Evolutionary conservation across 202 grass and related monocot genomes (phyloP), one percentile per base, ranked within the genome.

Genomic region (Cymbopogon flexuosus): DNA sequence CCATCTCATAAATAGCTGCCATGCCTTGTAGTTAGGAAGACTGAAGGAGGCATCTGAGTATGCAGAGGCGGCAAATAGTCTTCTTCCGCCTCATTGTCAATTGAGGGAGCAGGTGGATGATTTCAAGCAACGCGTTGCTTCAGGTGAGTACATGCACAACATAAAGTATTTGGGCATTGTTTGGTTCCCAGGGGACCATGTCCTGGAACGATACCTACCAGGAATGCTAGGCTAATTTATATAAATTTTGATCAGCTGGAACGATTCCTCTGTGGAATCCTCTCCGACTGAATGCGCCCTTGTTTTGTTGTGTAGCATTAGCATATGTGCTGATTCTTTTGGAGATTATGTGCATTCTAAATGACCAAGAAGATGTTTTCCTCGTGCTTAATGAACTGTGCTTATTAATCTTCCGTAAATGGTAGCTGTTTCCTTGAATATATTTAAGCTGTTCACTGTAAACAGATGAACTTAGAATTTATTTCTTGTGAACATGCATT

Each of bases 1-100:
- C 15, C 45, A 30, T 70, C 18, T 76, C 62, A 66, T 76, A 70
- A 37, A 70, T 79, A 72, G 23, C 16, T 68, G 2, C 10, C 29
- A 2, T 79, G 47, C 3, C 54, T 80, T 65, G 4, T 88, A 99
- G 96, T 85, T 95, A 65, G 96, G 92, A 86, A 88, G 89, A 68
- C 76, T 89, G 54, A 98, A 83, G 68, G 96, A 98, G 45, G 88
- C 96, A 62, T 88, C 71, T 74, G 88, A 89, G 42, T 98, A 86
- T 83, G 82, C 83, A 57, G 87, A 88, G 56, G 88, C 65, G 3
- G 69, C 83, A 57, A 63, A 49, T 72, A 87, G 65, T 85, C 74
- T 95, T 81, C 83, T 71, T 85, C 77, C 79, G 60, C 81, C 88
- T 69, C 86, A 86, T 81, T 90, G 81, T 64, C 74, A 90, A 42